Base-by-base conservation (phyloP, 768 basidiomycete genomes). In the Pleurotus tuber-regium region DNA sequence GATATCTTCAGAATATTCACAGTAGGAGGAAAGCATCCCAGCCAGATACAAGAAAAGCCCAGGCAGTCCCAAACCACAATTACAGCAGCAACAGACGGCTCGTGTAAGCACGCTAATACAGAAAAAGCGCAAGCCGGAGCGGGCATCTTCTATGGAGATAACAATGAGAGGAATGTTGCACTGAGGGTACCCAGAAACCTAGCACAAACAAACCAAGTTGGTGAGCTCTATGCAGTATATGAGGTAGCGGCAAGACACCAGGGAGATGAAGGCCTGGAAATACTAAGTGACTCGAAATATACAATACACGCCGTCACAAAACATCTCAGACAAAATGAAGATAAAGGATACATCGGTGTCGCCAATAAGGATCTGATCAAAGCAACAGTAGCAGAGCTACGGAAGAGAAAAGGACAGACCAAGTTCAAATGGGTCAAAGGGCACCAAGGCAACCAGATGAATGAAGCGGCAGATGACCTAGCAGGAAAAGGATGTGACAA, bases 341-440 rank as follows among this genome's bases (percentile, higher is more conserved):
- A 70, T 31, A 9, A 11, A 0, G 68, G 70, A 0, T 73, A 56
- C 59, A 60, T 63, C 0, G 43, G 33, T 0, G 40, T 57, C 0
- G 14, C 29, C 1, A 69, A 72, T 33, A 41, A 9, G 0, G 8
- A 51, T 0, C 9, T 65, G 1, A 53, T 59, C 24, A 6, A 41
- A 14, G 51, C 52, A 0, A 42, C 57, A 0, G 43, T 54, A 0
- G 53, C 54, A 2, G 40, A 43, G 0, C 52, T 68, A 9, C 26
- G 61, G 35, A 18, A 31, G 12, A 30, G 59, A 21, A 39, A 44
- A 9, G 59, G 56, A 2, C 12, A 11, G 2, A 66, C 61, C 1
- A 9, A 35, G 10, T 41, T 69, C 6, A 41, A 39, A 25, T 63
- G 63, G 63, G 62, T 65, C 0, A 66, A 67, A 58, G 66, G 62